Base-by-base conservation (phyloP, 208 protist genomes). In the Trypanosoma melophagium region DNA sequence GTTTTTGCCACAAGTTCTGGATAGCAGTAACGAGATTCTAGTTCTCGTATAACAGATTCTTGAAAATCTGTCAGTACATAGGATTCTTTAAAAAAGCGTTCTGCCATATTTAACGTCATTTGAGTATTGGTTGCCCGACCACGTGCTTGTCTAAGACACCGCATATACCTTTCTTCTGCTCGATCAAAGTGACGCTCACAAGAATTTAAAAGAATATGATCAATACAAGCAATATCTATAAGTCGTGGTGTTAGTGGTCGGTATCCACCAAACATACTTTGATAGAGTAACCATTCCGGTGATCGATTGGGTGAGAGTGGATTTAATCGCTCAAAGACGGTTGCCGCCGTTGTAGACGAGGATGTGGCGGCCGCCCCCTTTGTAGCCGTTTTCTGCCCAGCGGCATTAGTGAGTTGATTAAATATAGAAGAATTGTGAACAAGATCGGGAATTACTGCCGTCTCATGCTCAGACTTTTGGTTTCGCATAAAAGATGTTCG, bases 1-100 rank as follows among this genome's bases (percentile, higher is more conserved):
- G 76, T 83, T 69, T 96, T 96, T 53, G 83, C 86, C 42, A 96
- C 89, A 53, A 96, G 77, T 71, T 96, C 88, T 1, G 91, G 88
- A 49, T 84, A 93, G 24, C 80, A 79, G 69, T 94, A 96, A 1
- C 88, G 84, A 19, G 75, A 64, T 81, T 96, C 91, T 25, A 96
- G 75, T 79, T 94, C 91, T 35, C 93, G 81, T 17, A 96, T 69
- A 47, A 96, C 50, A 25, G 85, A 80, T 53, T 94, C 86, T 67
- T 96, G 91, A 68, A 96, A 94, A 67, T 94, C 88, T 31, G 80
- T 92, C 51, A 94, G 77, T 19, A 77, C 69, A 66, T 92, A 92
- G 35, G 74, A 62, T 14, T 96, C 91, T 38, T 84, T 82, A 69
- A 96, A 94, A 53, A 92, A 76, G 4, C 88, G 87, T 73, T 88